Evolutionary conservation across 495 filamentous ascomycete species (phyloP).

Genomic region (Stereocaulon alpinum): DNA sequence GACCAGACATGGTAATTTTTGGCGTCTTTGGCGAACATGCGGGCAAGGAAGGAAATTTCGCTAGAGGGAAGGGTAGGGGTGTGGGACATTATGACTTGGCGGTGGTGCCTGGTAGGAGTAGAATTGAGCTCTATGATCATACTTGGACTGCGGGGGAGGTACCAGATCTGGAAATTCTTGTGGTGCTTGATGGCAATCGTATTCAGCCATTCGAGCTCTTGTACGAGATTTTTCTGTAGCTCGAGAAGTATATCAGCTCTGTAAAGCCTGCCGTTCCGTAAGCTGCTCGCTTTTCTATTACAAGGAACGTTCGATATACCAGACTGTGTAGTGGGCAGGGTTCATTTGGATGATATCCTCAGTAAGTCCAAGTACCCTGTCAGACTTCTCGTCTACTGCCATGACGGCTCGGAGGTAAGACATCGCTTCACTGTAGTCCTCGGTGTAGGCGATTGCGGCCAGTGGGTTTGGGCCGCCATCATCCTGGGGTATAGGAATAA

Average conservation of each 20-base stretch:
- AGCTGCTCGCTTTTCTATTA: not conserved
- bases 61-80: conserved; percentile 46
- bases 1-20: conserved; percentile 99
- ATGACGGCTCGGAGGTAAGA: conserved; percentile 90
- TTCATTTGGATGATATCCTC: conserved; percentile 84
- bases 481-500: conserved; percentile 71
- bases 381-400: conserved; percentile 72
- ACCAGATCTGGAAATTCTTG: conserved; percentile 98
- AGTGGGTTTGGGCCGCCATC: conserved; percentile 65
- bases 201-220: conserved; percentile 81
- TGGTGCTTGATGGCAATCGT: conserved; percentile 66
- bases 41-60: conserved; percentile 64
- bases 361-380: conserved; percentile 71
- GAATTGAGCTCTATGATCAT: not conserved
- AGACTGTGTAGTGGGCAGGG: conserved; percentile 95
- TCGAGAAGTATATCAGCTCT: conserved; percentile 65
- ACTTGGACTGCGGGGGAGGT: not conserved
- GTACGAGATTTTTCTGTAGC: conserved; percentile 51
- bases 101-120: conserved; percentile 57
- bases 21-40: conserved; percentile 74
- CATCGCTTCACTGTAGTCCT: conserved; percentile 77
- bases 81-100: conserved; percentile 68
- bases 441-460: conserved; percentile 77
- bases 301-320: conserved; percentile 39
- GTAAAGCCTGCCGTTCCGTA: conserved; percentile 54